Evolutionary conservation across 1,284 basidiomycete species (phyloP).

Genomic region (Chalciporus piperatoides): DNA sequence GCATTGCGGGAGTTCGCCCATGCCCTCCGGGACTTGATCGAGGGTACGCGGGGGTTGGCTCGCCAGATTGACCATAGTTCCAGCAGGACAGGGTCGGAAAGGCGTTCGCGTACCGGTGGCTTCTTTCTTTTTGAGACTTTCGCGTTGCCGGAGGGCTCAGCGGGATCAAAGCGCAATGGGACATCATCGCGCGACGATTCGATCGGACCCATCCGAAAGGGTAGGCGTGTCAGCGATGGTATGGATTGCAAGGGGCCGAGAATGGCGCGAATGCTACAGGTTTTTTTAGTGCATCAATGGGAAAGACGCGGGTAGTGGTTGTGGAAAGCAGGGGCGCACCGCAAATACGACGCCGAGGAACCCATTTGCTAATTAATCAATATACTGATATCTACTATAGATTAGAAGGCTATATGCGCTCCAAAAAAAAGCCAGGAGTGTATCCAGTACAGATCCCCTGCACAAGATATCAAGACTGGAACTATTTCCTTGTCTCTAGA

Average conservation of each 20-base stretch:
- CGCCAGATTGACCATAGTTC: conserved; percentile 33
- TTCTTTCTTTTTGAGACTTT: not conserved
- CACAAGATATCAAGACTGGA: conserved; percentile 12
- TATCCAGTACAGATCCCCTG: not conserved
- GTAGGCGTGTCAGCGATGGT: not conserved
- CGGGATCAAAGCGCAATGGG: not conserved
- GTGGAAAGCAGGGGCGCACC: not conserved
- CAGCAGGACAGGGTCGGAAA: conserved; percentile 8
- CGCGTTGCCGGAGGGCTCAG: not conserved
- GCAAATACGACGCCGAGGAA: not conserved
- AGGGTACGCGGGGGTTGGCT: conserved; percentile 28
- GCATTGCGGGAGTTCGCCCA: conserved; percentile 28
- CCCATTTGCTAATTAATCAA: not conserved
- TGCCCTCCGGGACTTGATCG: conserved; percentile 24
- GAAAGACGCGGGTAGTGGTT: not conserved
- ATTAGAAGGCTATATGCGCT: not conserved
- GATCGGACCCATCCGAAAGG: not conserved
- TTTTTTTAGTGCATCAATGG: not conserved
- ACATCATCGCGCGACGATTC: not conserved
- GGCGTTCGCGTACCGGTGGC: not conserved
- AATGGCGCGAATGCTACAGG: not conserved
- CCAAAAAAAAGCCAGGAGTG: not conserved
- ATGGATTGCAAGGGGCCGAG: not conserved
- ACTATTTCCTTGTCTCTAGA: conserved; percentile 15
- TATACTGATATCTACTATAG: not conserved